These are phyloP conservation scores for Aspergillus aculeatus DNA, from an alignment of 2,329 filamentous ascomycete species.

Conservation along the genomic window DNA sequence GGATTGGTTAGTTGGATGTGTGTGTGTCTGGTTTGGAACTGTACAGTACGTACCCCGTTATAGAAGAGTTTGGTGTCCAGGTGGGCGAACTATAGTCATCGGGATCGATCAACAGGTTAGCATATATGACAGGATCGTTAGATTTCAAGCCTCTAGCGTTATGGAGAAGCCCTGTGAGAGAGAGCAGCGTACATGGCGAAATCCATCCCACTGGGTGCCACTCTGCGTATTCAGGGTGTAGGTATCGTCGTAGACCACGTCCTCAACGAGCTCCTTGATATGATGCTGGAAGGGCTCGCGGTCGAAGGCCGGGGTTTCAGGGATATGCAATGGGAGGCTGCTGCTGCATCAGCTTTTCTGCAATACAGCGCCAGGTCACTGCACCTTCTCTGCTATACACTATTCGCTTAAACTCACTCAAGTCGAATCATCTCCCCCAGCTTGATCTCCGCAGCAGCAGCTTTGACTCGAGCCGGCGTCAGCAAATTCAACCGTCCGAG, in stretches of 20 bases:
- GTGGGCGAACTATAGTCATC: conserved; percentile 36
- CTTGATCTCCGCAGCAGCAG: conserved; percentile 53
- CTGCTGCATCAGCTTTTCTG: not conserved
- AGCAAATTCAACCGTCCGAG: conserved; percentile 54
- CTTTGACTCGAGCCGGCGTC: conserved; percentile 55
- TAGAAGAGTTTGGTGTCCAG: conserved; percentile 40
- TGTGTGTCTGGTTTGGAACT: no score
- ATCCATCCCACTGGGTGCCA: conserved; percentile 53
- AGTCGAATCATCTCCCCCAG: conserved; percentile 57
- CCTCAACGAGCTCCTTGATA: conserved; percentile 47
- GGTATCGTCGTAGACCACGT: conserved; percentile 45
- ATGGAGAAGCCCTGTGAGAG: not conserved
- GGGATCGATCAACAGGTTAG: not conserved
- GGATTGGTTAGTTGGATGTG: not conserved
- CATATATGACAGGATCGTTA: not conserved
- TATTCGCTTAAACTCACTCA: conserved; percentile 40
- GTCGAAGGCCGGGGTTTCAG: conserved; percentile 53
- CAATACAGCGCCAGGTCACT: no score
- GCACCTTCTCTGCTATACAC: no score
- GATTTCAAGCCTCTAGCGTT: no score
- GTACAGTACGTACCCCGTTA: conserved; percentile 34
- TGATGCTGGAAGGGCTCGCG: conserved; percentile 56
- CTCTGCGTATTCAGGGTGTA: conserved; percentile 51
- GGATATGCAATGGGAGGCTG: conserved; percentile 54
- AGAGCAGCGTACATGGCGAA: conserved; percentile 43